Conservation (phyloP, 768 basidiomycete species). For the Suillus brevipes region DNA sequence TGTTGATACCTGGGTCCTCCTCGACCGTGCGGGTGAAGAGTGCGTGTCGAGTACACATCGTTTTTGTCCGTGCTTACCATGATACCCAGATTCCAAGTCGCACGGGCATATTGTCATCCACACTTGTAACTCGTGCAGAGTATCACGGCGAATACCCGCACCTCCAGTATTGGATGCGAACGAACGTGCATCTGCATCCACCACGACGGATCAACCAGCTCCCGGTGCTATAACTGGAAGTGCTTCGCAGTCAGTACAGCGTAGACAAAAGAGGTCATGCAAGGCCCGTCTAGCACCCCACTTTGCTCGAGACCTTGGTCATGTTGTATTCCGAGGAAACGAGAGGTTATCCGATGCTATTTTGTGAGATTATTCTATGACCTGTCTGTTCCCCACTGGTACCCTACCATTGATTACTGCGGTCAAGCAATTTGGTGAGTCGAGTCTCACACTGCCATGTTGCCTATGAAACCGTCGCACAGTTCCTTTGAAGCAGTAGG, state of each 20-base stretch:
- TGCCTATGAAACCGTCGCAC: neutral
- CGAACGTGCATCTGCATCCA: neutral
- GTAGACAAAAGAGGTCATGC: constrained; percentile 19
- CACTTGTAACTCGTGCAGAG: constrained; percentile 59
- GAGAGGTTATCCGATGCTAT: constrained; percentile 35
- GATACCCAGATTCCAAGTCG: constrained; percentile 36
- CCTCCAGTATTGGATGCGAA: constrained; percentile 41
- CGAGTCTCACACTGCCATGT: neutral
- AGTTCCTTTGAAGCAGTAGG: neutral
- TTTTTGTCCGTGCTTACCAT: neutral
- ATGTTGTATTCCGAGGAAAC: constrained; percentile 68
- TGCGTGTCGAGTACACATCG: constrained; percentile 33
- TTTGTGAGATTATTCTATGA: neutral
- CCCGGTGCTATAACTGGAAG: neutral
- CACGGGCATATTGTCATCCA: constrained; percentile 60
- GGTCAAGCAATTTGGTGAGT: neutral
- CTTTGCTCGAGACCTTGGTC: constrained; percentile 62
- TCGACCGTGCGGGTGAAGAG: constrained; percentile 65
- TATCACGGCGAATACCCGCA: constrained; percentile 65
- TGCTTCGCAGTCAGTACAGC: constrained; percentile 2
- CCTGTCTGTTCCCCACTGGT: neutral
- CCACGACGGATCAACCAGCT: neutral
- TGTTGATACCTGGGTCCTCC: constrained; percentile 69
- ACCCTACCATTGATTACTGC: neutral
- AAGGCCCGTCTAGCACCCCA: constrained; percentile 52